Evolutionary conservation across 352 stramenopile species (phyloP), one percentile per base, ranked within the genome.

Genomic region (Phytophthora megakarya): DNA sequence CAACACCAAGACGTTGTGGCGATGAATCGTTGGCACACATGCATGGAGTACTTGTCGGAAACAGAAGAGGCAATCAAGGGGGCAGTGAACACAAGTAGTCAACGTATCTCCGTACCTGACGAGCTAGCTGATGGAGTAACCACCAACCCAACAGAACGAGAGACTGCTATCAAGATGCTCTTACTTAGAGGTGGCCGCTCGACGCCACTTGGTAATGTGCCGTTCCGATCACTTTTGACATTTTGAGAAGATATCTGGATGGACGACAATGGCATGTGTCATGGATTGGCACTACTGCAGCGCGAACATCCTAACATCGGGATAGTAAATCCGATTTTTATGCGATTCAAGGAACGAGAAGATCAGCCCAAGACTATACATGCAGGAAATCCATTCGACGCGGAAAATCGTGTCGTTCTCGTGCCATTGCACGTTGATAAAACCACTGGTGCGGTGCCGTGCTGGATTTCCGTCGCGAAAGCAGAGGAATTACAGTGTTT

Each of bases 391-490:
- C n/a, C n/a, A n/a, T n/a, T n/a, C 35, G 1, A 46, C 46, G 19
- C 15, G n/a, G 15, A 23, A 44, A 11, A n/a, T 35, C 19, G 37
- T 3, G 12, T 46, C 5, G 18, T 56, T 25, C 35, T 56, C 3
- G 6, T 56, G 13, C 21, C 48, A 37, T 6, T 56, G 13, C 33
- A 56, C 16, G 3, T 56, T 15, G 19, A 46, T 5, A 19, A 56
- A 46, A 44, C 16, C 48, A 56, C 10, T 56, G 48, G 48, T 56
- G 48, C n/a, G 48, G 48, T 1, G 48, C 22, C 3, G 22, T 46
- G 11, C 37, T 56, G 12, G 32, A 44, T 15, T 37, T 56, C 25
- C 21, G 22, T 8, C 3, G 35, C 16, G 48, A 46, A 23, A 45
- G 48, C 16, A 5, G 23, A 3, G 32, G 33, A 44, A 46, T 56